Evolutionary conservation across 2,329 filamentous ascomycete species (phyloP).

Genomic region (Colletotrichum plurivorum): DNA sequence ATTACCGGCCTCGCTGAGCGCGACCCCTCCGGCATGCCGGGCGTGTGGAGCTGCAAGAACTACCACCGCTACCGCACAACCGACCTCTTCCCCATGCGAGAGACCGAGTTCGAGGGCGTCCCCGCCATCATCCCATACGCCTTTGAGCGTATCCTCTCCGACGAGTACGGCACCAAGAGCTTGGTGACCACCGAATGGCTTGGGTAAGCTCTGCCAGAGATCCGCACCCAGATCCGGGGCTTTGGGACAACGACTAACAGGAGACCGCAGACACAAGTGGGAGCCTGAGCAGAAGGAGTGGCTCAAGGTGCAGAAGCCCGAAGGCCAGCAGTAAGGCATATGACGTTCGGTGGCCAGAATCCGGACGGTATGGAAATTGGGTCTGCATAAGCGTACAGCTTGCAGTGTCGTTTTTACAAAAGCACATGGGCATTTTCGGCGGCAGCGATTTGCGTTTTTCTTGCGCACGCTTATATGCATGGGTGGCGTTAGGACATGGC

Average conservation of each 20-base stretch:
- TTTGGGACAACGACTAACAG: slow-evolving; percentile 17
- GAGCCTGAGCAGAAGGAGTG: slow-evolving; percentile 70
- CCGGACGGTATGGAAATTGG: neutral
- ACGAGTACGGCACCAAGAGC: slow-evolving; percentile 76
- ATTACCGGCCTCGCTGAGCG: slow-evolving; percentile 84
- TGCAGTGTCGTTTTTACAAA: neutral
- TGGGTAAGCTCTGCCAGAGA: slow-evolving; percentile 63
- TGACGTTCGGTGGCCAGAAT: slow-evolving; percentile 1
- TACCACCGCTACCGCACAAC: slow-evolving; percentile 77
- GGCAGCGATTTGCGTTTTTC: slow-evolving; percentile 21
- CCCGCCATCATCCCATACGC: slow-evolving; percentile 77
- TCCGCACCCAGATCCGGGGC: slow-evolving; percentile 5
- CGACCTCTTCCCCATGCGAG: slow-evolving; percentile 84
- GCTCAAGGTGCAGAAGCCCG: slow-evolving; percentile 57
- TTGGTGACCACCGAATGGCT: slow-evolving; percentile 72
- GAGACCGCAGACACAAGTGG: slow-evolving; percentile 70
- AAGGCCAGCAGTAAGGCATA: slow-evolving; percentile 8
- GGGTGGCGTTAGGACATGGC: slow-evolving; percentile 31
- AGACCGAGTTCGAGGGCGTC: slow-evolving; percentile 82
- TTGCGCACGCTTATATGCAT: slow-evolving; percentile 27
- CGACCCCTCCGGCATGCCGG: slow-evolving; percentile 70
- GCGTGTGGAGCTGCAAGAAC: slow-evolving; percentile 85
- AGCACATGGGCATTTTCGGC: slow-evolving; percentile 9
- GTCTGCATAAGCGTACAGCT: slow-evolving; percentile 2
- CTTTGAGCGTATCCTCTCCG: slow-evolving; percentile 75